These are phyloP conservation scores for Epipyxis sp. DNA, from an alignment of 108 stramenopile species.

Conservation along the genomic window DNA sequence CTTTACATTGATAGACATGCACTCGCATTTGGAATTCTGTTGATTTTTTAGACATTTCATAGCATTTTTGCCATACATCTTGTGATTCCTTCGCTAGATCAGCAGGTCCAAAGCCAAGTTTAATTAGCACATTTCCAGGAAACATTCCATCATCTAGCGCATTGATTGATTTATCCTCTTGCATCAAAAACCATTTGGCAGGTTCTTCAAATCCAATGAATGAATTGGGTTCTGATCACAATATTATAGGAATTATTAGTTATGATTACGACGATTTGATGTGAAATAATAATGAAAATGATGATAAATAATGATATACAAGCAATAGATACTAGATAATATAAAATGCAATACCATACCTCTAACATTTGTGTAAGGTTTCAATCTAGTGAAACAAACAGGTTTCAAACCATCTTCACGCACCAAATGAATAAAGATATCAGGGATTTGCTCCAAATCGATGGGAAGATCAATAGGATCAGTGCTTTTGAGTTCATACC, in stretches of 20 bases:
- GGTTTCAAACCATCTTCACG: conserved; percentile 33
- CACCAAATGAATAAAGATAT: conserved; percentile 50
- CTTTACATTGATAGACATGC: conserved; percentile 30
- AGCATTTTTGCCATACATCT: conserved; percentile 32
- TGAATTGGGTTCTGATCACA: conserved; percentile 33
- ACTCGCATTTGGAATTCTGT: conserved; percentile 4
- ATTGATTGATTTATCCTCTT: conserved; percentile 51
- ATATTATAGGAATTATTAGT: conserved; percentile 28
- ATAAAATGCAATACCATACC: too few species aligned
- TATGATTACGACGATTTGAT: neutral
- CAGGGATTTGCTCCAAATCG: conserved; percentile 49
- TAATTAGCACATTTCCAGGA: conserved; percentile 53
- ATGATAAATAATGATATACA: too few species aligned
- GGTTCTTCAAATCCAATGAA: conserved; percentile 22
- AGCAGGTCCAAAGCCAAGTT: conserved; percentile 46
- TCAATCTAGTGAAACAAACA: neutral
- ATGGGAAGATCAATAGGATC: conserved; percentile 34
- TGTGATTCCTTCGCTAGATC: conserved; percentile 31
- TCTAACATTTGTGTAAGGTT: neutral
- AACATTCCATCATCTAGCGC: conserved; percentile 40
- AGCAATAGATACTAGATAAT: too few species aligned
- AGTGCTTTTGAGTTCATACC: conserved; percentile 28
- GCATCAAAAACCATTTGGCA: conserved; percentile 46
- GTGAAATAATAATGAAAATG: too few species aligned
- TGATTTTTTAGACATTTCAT: conserved; percentile 1